A percentile compares a stretch with the other conserved stretches of the same genome.
Conservation (phyloP, 116 monocot species). For the Trichopus zeylanicus region DNA sequence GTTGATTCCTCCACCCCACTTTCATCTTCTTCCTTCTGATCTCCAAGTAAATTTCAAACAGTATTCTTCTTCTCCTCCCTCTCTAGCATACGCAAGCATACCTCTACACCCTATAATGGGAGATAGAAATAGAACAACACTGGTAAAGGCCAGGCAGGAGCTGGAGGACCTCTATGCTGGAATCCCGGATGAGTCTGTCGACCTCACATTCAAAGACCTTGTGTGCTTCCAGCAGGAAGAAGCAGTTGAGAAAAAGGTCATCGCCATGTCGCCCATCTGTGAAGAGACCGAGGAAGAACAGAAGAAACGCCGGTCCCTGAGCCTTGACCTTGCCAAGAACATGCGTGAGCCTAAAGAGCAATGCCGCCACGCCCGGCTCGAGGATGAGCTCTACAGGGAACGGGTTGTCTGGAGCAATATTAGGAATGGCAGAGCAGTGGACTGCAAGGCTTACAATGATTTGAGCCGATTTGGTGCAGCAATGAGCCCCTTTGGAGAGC, state of each 20-base stretch:
- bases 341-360: neutral
- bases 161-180: constrained; percentile 32
- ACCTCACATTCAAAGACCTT: constrained; percentile 39
- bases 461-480: neutral
- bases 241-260: neutral
- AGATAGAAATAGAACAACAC: neutral
- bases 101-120: neutral
- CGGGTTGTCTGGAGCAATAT: neutral
- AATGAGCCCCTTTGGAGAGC: constrained; percentile 4
- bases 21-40: no score
- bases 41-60: no score
- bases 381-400: neutral
- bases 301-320: constrained; percentile 1
- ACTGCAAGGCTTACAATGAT: neutral
- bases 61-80: no score
- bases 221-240: constrained; percentile 6
- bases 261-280: neutral
- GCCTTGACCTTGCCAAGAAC: constrained; percentile 13
- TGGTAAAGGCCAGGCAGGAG: constrained; percentile 18
- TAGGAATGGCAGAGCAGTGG: neutral
- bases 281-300: neutral
- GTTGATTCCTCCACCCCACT: no score
- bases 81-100: neutral
- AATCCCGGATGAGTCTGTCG: constrained; percentile 28
- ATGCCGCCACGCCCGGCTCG: no score